A percentile compares a stretch with the other conserved stretches of the same genome.
Conservation (phyloP, 2,329 filamentous ascomycete genomes). For the Colletotrichum gloeosporioides region DNA sequence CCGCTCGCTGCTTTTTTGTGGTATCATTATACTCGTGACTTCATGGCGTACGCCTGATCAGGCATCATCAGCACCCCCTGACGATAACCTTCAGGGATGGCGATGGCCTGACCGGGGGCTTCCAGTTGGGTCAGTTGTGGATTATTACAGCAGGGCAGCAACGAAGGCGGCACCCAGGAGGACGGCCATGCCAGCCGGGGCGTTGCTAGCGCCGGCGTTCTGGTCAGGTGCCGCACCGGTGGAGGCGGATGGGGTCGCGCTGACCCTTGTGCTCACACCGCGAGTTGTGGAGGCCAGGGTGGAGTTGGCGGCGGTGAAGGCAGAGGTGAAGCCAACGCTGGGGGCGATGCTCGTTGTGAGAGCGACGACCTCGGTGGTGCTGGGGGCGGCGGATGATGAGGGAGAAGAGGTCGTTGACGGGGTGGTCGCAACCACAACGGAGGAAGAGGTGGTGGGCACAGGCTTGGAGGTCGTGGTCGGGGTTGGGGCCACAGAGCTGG, state of each 20-base stretch:
- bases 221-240: not conserved
- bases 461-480: constrained; percentile 25
- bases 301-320: constrained; percentile 4
- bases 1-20: not conserved
- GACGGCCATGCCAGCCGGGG: constrained; percentile 15
- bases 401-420: not conserved
- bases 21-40: constrained; percentile 20
- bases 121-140: constrained; percentile 17
- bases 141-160: constrained; percentile 16
- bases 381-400: not conserved
- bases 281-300: constrained; percentile 5
- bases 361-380: not conserved
- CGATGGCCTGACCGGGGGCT: not conserved
- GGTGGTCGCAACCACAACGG: not conserved
- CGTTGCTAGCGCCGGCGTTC: constrained; percentile 8
- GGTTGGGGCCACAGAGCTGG: constrained; percentile 26
- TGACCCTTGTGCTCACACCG: not conserved
- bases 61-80: not conserved
- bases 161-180: constrained; percentile 19
- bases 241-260: not conserved
- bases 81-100: not conserved
- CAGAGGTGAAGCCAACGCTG: constrained; percentile 3
- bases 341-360: not conserved
- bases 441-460: not conserved
- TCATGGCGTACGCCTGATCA: constrained; percentile 9